Base-by-base conservation (phyloP, 345 rosid genomes). In the Linum lewisii region DNA sequence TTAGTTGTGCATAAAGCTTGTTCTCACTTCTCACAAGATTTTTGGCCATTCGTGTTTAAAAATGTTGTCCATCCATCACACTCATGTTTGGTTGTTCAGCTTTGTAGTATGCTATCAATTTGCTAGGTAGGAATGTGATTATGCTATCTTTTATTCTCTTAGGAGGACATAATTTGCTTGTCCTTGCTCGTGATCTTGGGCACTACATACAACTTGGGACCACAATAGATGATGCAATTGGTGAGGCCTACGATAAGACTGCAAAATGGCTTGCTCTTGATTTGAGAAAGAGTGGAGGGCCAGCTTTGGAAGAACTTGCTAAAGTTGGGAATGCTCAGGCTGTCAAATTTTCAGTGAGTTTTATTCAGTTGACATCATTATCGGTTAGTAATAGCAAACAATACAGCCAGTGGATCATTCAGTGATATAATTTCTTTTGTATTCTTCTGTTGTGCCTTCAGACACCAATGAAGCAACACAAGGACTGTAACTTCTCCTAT, bases 241-340 rank as follows among this genome's bases (percentile, higher is more conserved):
- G 98, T 3, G 96, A 92, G 69, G 93, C 98, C 54, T 92, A 84
- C 62, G 98, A 92, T 64, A 92, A 92, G 72, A 83, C 86, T 50
- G 96, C 96, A 38, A 92, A 92, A 75, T 92, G 95, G 95, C 87
- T 92, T 34, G 96, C 96, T 62, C 91, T 92, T 54, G 96, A 88
- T 76, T 51, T 92, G 89, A 83, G 89, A 21, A 88, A 78, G 69
- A 80, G 96, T 73, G 98, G 96, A 62, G 98, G 98, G 34, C 96
- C 93, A 72, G 96, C 96, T 72, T 67, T 92, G 47, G 96, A 92
- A 82, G 81, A 88, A 72, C 89, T 92, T 75, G 96, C 98, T 63
- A 72, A 26, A 36, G 95, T 82, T 76, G 98, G 98, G 77, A 82
- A 88, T 78, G 75, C 93, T 51, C 76, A 82, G 5, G 78, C 93